A percentile compares a stretch with the other conserved stretches of the same genome.
These are phyloP conservation scores for Laetiporus sulphureus DNA, from an alignment of 1,284 basidiomycete genomes.

Conservation along the genomic window DNA sequence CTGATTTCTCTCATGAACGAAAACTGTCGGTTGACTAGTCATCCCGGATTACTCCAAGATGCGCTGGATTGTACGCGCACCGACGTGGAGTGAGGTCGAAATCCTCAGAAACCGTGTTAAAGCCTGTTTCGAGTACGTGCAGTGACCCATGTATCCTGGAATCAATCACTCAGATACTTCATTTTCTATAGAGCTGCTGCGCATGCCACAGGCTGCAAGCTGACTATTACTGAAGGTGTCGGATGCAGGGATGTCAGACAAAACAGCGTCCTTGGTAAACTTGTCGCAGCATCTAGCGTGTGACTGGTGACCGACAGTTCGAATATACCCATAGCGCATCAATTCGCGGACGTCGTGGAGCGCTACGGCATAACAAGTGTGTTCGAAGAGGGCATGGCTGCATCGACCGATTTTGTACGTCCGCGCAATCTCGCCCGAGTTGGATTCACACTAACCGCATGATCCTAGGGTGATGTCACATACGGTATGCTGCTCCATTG, in stretches of 20 bases:
- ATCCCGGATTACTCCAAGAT: conserved; percentile 76
- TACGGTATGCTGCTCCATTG: conserved; percentile 35
- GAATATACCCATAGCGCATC: conserved; percentile 34
- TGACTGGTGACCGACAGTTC: neutral
- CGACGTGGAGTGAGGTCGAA: conserved; percentile 53
- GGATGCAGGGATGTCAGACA: conserved; percentile 57
- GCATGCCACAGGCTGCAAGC: conserved; percentile 62
- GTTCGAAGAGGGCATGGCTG: conserved; percentile 49
- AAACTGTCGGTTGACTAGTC: conserved; percentile 34
- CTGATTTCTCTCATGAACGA: neutral
- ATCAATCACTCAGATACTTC: neutral
- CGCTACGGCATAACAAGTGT: conserved; percentile 46
- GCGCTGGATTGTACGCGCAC: conserved; percentile 69
- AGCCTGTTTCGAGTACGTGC: conserved; percentile 64
- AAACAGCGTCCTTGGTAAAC: conserved; percentile 50
- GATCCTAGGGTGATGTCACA: conserved; percentile 51
- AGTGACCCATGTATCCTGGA: neutral
- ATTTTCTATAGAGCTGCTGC: conserved; percentile 50
- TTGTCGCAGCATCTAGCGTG: neutral
- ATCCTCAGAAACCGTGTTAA: conserved; percentile 52
- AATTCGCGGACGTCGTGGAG: conserved; percentile 48
- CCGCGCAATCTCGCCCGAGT: neutral
- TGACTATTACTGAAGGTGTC: conserved; percentile 35
- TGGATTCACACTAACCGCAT: neutral
- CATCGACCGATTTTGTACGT: conserved; percentile 70